A percentile compares a stretch with the other conserved stretches of the same genome.
Evolutionary conservation across 2,329 filamentous ascomycete species (phyloP).

Genomic region (Penicillium aurantiogriseum): DNA sequence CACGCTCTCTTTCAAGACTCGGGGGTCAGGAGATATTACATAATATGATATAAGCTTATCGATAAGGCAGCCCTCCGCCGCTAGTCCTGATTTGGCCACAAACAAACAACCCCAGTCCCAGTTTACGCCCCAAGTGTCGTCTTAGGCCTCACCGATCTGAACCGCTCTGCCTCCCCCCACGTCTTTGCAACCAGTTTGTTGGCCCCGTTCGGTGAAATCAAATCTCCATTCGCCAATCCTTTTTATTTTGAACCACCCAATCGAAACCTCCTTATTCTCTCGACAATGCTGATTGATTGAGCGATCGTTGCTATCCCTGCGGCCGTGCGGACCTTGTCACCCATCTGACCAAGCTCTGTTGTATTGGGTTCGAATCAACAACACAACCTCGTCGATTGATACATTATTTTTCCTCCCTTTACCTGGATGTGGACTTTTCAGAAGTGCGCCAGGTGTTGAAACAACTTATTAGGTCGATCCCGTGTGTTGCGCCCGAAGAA

Average conservation of each 20-base stretch:
- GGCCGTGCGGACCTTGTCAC: conserved; percentile 17
- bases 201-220: background rate
- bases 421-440: background rate
- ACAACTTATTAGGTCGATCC: background rate
- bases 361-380: background rate
- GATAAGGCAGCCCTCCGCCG: conserved; percentile 32
- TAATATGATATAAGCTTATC: conserved; percentile 42
- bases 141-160: conserved; percentile 38
- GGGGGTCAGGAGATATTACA: conserved; percentile 1
- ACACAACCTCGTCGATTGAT: conserved; percentile 1
- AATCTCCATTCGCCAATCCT: conserved; percentile 1
- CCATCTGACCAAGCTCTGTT: conserved; percentile 11
- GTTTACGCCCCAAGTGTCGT: conserved; percentile 9
- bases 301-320: conserved; percentile 6
- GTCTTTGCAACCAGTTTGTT: conserved; percentile 3
- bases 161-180: conserved; percentile 15
- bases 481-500: conserved; percentile 3
- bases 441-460: background rate
- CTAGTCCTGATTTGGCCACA: conserved; percentile 38
- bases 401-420: background rate
- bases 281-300: conserved; percentile 17
- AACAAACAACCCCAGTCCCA: conserved; percentile 38
- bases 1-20: background rate
- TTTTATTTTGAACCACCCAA: background rate
- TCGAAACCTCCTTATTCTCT: conserved; percentile 3